Evolutionary conservation across 2,329 filamentous ascomycete genomes (phyloP), one percentile per base, ranked within the genome.

Genomic region (Exophiala sideris): DNA sequence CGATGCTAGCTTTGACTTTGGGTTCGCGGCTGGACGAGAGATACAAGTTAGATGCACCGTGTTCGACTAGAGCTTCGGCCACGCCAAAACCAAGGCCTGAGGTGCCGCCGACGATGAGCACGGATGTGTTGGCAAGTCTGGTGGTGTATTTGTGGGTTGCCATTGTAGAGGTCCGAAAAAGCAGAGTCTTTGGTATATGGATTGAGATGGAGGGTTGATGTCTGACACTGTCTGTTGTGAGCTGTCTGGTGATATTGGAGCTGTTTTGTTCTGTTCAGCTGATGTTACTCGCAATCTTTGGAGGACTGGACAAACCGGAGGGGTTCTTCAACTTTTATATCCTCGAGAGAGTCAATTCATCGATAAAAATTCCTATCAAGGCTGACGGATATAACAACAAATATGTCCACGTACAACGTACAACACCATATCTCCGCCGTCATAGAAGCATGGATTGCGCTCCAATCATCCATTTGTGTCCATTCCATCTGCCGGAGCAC

Each of bases 81-180:
- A 79, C 74, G 54, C 66, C 68, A 62, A 73, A 81, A 36, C 79
- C 80, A 36, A 82, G 74, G 50, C 79, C 80, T 41, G 73, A 71
- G 40, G 75, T 76, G 38, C 77, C 79, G 21, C 79, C 80, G 29
- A 81, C 69, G 59, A 82, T 67, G 50, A 82, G 71, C 50, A 82
- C 67, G 38, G 72, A 72, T n/a, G 68, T 65, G 58, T 65, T 67
- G 18, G 67, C 58, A 16, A 82, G 76, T 63, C 79, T 80, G 60
- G 68, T 68, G 12, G 56, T 62, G 36, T 65, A 68, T 59, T 64
- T 59, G 16, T 18, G 33, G 21, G 46, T 21, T 1, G 20, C n/a
- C 46, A 49, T 49, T 29, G 45, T 12, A 9, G 42, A 10, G 18
- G 24, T 45, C 24, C 16, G 16, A 18, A 18, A 18, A 18, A 18